Percentiles rank a stretch among this genome's conserved stretches.
These are phyloP conservation scores for Eutrema heterophyllum DNA, from an alignment of 345 rosid species.

Conservation along the genomic window DNA sequence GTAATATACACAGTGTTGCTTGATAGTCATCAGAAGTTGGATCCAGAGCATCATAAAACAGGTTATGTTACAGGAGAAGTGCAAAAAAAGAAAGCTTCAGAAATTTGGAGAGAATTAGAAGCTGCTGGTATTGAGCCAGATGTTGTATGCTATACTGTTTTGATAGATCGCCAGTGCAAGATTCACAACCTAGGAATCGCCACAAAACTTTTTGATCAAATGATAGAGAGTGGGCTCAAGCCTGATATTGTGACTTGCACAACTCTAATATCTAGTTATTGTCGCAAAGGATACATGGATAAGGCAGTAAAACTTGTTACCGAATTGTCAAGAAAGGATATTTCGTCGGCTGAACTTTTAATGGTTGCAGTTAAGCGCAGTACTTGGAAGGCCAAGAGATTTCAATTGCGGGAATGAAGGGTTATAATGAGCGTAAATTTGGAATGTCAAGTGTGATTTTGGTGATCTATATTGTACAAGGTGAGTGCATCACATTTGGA, in stretches of 20 bases:
- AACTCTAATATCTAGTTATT: conserved; percentile 47
- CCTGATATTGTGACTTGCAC: conserved; percentile 59
- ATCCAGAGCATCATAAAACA: conserved; percentile 1
- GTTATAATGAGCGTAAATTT: background rate
- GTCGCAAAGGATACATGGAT: conserved; percentile 36
- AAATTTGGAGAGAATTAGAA: conserved; percentile 38
- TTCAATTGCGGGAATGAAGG: background rate
- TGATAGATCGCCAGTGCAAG: conserved; percentile 57
- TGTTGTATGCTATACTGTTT: conserved; percentile 50
- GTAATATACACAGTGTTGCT: conserved; percentile 58
- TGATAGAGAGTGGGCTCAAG: conserved; percentile 50
- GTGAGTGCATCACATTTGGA: background rate
- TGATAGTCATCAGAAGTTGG: conserved; percentile 33
- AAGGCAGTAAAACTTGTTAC: conserved; percentile 39
- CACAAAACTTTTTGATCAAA: conserved; percentile 33
- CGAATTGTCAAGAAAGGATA: conserved; percentile 38
- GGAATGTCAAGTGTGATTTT: background rate
- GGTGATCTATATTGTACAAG: background rate
- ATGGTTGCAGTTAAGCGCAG: conserved; percentile 15
- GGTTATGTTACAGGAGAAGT: conserved; percentile 18
- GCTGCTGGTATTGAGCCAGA: conserved; percentile 40
- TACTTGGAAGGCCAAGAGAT: conserved; percentile 25
- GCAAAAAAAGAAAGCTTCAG: conserved; percentile 20
- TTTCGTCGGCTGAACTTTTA: conserved; percentile 25
- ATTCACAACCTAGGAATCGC: conserved; percentile 43